These are phyloP conservation scores for Syzygium malaccense DNA, from an alignment of 441 rosid species.

Conservation along the genomic window DNA sequence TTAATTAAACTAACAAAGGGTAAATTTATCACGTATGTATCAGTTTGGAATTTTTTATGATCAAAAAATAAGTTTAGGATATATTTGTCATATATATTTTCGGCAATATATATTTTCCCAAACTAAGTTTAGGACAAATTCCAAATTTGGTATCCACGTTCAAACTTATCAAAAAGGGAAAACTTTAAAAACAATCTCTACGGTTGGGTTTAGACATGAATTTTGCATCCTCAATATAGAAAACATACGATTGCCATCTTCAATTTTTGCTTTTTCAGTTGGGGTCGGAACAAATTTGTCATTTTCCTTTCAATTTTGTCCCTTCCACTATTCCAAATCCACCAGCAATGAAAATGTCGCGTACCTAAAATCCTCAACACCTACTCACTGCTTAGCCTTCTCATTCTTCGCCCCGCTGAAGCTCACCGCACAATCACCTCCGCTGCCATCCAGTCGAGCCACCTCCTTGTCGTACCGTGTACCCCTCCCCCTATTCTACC, in stretches of 20 bases:
- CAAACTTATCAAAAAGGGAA: not conserved
- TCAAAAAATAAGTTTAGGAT: too few species aligned
- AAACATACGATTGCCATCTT: not conserved
- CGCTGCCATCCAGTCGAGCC: not conserved
- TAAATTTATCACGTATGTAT: too few species aligned
- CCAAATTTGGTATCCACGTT: not conserved
- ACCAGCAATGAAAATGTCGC: not conserved
- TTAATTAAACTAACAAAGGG: too few species aligned
- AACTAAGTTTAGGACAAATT: too few species aligned
- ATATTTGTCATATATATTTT: too few species aligned
- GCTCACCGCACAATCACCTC: rapidly evolving
- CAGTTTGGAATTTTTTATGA: too few species aligned
- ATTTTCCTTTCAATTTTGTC: not conserved
- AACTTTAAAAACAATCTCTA: not conserved
- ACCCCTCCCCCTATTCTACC: not conserved
- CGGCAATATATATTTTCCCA: too few species aligned
- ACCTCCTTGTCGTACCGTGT: not conserved
- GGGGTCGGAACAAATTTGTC: not conserved
- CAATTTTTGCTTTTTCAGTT: not conserved
- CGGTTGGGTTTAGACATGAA: not conserved
- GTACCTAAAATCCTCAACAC: not conserved
- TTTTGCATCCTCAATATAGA: not conserved
- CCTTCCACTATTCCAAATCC: not conserved
- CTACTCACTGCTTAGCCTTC: not conserved
- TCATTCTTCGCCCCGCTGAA: not conserved